phyloP scores from a whole-genome alignment of 202 grass and related monocot genomes.

The Brachypodium distachyon region DNA sequence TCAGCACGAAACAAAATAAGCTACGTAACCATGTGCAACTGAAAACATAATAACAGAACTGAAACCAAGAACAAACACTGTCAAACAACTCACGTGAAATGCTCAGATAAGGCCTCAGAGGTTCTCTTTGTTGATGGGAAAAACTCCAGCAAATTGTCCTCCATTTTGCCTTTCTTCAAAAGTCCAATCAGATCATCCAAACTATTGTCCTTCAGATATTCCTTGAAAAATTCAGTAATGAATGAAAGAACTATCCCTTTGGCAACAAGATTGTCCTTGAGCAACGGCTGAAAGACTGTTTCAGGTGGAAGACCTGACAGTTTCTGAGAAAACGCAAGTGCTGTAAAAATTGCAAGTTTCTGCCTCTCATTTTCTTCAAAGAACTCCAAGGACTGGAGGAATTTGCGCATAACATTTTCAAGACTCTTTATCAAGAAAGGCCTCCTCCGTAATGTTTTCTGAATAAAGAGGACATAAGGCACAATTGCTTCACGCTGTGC shows the following conservation, averaged over 20 bases:
- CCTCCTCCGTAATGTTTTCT: constrained; percentile 72
- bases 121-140: constrained; percentile 67
- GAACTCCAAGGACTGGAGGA: constrained; percentile 86
- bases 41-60: background rate
- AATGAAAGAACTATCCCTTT: constrained; percentile 87
- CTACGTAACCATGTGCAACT: background rate
- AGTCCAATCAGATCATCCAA: constrained; percentile 85
- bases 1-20: constrained; percentile 5
- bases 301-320: constrained; percentile 73
- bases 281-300: constrained; percentile 76
- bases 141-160: constrained; percentile 76
- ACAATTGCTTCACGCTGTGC: constrained; percentile 64
- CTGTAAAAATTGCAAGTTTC: constrained; percentile 81
- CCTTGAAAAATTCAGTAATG: constrained; percentile 81
- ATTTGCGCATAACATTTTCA: constrained; percentile 90
- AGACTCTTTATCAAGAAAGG: constrained; percentile 91
- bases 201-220: constrained; percentile 71
- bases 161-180: constrained; percentile 86
- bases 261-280: constrained; percentile 84
- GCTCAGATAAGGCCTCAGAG: constrained; percentile 63
- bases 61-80: background rate
- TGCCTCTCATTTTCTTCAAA: constrained; percentile 81
- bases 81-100: constrained; percentile 56
- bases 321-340: constrained; percentile 91
- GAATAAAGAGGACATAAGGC: constrained; percentile 67